These are phyloP conservation scores for Phytomonas francai DNA, from an alignment of 208 protist species.

Conservation along the genomic window DNA sequence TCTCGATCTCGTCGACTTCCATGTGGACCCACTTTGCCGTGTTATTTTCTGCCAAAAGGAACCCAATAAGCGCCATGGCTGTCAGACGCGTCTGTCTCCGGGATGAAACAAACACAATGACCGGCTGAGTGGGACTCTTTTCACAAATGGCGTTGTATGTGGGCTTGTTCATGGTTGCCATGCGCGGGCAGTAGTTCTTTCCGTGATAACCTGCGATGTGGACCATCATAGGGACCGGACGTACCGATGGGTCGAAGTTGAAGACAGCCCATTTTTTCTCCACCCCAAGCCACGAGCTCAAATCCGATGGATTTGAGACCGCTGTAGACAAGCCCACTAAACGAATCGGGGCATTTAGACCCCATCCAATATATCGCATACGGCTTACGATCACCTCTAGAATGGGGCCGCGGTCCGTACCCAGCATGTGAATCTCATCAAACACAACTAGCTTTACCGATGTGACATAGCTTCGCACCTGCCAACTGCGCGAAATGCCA, in stretches of 20 bases:
- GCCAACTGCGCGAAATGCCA: constrained; percentile 98
- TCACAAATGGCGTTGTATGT: constrained; percentile 95
- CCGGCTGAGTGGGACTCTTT: constrained; percentile 92
- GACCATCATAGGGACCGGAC: constrained; percentile 96
- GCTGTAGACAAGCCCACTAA: constrained; percentile 99
- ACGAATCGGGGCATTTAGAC: constrained; percentile 89
- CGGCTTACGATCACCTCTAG: constrained; percentile 98
- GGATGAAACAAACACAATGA: constrained; percentile 99
- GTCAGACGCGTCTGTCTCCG: constrained; percentile 98
- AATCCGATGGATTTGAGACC: constrained; percentile 97
- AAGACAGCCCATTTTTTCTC: constrained; percentile 90
- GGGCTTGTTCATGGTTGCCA: constrained; percentile 99
- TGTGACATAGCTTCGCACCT: constrained; percentile 93
- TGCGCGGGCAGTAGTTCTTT: constrained; percentile 98
- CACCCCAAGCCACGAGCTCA: constrained; percentile 98
- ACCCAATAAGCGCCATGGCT: constrained; percentile 97
- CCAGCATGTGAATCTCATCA: constrained; percentile 99
- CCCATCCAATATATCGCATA: constrained; percentile 97
- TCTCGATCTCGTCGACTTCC: constrained; percentile 83
- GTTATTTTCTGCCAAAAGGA: constrained; percentile 88
- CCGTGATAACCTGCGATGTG: constrained; percentile 96
- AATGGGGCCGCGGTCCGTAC: constrained; percentile 97
- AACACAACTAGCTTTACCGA: constrained; percentile 96
- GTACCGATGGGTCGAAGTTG: constrained; percentile 98
- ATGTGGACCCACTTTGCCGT: constrained; percentile 92